Evolutionary conservation across 768 basidiomycete species (phyloP).

Genomic region (Collybia nuda): DNA sequence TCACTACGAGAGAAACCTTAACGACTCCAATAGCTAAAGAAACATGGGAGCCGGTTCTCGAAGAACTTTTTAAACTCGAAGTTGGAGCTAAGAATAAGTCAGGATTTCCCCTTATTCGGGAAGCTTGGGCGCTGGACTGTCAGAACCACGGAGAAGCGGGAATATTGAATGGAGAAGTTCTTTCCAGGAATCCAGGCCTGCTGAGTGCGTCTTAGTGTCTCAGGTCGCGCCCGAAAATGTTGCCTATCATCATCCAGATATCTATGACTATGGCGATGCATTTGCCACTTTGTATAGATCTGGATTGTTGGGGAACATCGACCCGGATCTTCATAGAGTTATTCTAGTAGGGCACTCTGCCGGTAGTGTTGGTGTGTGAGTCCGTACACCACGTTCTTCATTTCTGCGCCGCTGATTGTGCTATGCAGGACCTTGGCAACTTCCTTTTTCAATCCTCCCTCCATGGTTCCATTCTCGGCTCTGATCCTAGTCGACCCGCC

Average conservation of each 20-base stretch:
- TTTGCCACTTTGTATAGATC: slow-evolving; percentile 25
- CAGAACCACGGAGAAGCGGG: slow-evolving; percentile 38
- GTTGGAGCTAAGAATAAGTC: slow-evolving; percentile 1
- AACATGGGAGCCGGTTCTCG: slow-evolving; percentile 36
- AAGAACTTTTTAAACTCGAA: slow-evolving; percentile 28
- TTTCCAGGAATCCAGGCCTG: slow-evolving; percentile 15
- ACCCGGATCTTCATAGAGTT: slow-evolving; percentile 21
- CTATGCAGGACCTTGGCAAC: slow-evolving; percentile 19
- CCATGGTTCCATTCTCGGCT: slow-evolving; percentile 20
- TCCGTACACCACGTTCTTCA: background rate
- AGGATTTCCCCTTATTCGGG: slow-evolving; percentile 19
- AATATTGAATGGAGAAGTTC: slow-evolving; percentile 27
- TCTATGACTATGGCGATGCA: slow-evolving; percentile 29
- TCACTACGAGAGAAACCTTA: background rate
- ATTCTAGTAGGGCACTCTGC: slow-evolving; percentile 31
- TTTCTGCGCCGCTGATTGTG: background rate
- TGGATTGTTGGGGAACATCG: slow-evolving; percentile 19
- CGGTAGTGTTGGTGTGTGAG: slow-evolving; percentile 28
- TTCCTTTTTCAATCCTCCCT: slow-evolving; percentile 25
- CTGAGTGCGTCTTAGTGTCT: slow-evolving; percentile 12
- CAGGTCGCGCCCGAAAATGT: too few species aligned
- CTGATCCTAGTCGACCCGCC: slow-evolving; percentile 26
- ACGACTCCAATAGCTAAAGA: slow-evolving; percentile 30
- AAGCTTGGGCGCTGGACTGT: slow-evolving; percentile 36
- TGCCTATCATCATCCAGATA: slow-evolving; percentile 13